These are phyloP conservation scores for Colletotrichum acutatum DNA, from an alignment of 2,329 filamentous ascomycete species.

Conservation along the genomic window DNA sequence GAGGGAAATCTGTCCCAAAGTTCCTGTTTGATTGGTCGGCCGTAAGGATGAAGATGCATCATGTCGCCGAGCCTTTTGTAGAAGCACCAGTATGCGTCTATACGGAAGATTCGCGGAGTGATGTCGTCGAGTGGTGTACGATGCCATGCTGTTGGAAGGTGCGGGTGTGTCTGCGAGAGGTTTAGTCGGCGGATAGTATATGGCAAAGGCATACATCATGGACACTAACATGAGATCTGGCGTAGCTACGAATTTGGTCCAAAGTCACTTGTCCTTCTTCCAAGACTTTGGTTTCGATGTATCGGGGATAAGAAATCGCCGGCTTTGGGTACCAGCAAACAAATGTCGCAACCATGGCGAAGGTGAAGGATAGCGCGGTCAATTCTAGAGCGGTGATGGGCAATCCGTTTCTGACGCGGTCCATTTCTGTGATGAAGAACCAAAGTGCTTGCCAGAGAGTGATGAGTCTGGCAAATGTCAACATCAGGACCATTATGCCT, in stretches of 20 bases:
- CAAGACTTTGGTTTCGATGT: slow-evolving; percentile 22
- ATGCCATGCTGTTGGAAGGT: slow-evolving; percentile 38
- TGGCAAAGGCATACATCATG: not conserved
- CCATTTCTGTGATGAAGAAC: slow-evolving; percentile 40
- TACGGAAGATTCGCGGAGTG: slow-evolving; percentile 26
- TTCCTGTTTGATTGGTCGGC: slow-evolving; percentile 32
- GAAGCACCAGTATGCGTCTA: slow-evolving; percentile 40
- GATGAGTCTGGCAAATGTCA: slow-evolving; percentile 29
- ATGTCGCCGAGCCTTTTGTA: slow-evolving; percentile 36
- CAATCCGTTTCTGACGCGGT: slow-evolving; percentile 33
- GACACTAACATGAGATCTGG: slow-evolving; percentile 16
- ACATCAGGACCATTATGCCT: no score
- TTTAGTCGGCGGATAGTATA: not conserved
- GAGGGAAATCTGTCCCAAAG: slow-evolving; percentile 41
- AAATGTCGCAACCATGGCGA: slow-evolving; percentile 39
- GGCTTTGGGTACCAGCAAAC: slow-evolving; percentile 40
- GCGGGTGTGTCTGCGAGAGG: slow-evolving; percentile 39
- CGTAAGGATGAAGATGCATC: slow-evolving; percentile 34
- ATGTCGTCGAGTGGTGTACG: slow-evolving; percentile 48
- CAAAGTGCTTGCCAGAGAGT: slow-evolving; percentile 40
- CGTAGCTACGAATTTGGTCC: slow-evolving; percentile 21
- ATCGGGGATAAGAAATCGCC: slow-evolving; percentile 20
- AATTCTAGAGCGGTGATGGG: slow-evolving; percentile 43
- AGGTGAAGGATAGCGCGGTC: slow-evolving; percentile 40
- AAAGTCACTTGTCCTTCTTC: slow-evolving; percentile 18